Evolutionary conservation across 805 yeast species (phyloP).

Genomic region (Helenozyma baotianmanensis): DNA sequence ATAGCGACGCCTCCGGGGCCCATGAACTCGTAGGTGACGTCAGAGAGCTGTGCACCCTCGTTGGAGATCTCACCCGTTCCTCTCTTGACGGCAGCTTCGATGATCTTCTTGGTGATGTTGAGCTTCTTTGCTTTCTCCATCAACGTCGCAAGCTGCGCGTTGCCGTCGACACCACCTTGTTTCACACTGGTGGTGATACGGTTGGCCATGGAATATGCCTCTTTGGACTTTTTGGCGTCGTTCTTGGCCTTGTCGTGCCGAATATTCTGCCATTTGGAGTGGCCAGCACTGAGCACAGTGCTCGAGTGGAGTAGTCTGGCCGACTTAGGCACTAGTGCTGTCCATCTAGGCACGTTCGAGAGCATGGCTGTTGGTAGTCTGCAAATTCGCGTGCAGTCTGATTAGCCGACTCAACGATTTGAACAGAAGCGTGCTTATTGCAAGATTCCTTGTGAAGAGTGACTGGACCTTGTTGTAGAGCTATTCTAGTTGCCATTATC

Average conservation of each 20-base stretch:
- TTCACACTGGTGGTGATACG: conserved; percentile 73
- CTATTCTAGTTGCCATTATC: too few species aligned
- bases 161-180: conserved; percentile 64
- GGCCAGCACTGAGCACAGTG: conserved; percentile 55
- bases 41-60: conserved; percentile 38
- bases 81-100: conserved; percentile 83
- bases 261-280: conserved; percentile 92
- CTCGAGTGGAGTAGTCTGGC: conserved; percentile 13
- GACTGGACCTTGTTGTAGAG: too few species aligned
- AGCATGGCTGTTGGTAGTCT: too few species aligned
- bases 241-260: conserved; percentile 92
- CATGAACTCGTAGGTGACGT: conserved; percentile 74
- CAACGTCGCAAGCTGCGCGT: conserved; percentile 60
- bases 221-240: conserved; percentile 71
- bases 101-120: conserved; percentile 77
- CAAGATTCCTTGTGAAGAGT: too few species aligned
- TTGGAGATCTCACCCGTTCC: conserved; percentile 65
- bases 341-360: too few species aligned
- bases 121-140: conserved; percentile 73
- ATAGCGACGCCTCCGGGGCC: conserved; percentile 92
- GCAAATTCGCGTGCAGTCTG: too few species aligned
- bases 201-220: conserved; percentile 66
- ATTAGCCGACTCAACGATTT: too few species aligned
- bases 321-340: too few species aligned
- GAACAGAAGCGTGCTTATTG: too few species aligned